Percentiles rank a stretch among this genome's conserved stretches.
Evolutionary conservation across 768 basidiomycete genomes (phyloP).

Genomic region (Kwoniella bestiolae): DNA sequence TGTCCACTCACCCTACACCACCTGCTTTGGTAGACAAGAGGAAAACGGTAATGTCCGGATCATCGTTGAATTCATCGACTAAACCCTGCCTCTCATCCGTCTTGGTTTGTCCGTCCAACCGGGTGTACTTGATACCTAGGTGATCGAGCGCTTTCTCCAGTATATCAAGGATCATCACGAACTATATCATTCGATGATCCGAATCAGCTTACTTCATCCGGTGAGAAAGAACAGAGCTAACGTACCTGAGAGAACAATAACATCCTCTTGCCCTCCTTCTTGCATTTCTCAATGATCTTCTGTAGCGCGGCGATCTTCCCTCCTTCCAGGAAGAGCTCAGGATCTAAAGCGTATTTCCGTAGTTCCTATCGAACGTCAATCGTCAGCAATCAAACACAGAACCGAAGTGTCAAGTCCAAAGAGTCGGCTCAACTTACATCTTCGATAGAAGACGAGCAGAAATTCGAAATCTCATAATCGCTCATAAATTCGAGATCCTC

Average conservation of each 20-base stretch:
- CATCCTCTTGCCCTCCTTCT: conserved; percentile 73
- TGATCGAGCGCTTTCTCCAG: conserved; percentile 79
- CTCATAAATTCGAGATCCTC: conserved; percentile 99
- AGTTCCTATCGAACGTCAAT: conserved; percentile 56
- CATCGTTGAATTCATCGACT: conserved; percentile 93
- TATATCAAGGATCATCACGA: conserved; percentile 94
- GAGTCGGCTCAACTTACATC: conserved; percentile 64
- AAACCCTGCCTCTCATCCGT: conserved; percentile 91
- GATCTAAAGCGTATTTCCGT: conserved; percentile 70
- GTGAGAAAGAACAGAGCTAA: conserved; percentile 1
- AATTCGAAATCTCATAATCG: conserved; percentile 89
- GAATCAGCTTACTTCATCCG: neutral
- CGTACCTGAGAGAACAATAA: conserved; percentile 92
- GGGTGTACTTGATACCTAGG: conserved; percentile 71
- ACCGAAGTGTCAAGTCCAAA: too few relatives aligned
- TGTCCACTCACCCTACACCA: conserved; percentile 56
- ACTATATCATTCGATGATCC: conserved; percentile 78
- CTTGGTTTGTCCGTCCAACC: conserved; percentile 89
- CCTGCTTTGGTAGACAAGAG: conserved; percentile 87
- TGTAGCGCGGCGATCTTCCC: conserved; percentile 82
- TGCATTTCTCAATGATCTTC: conserved; percentile 71
- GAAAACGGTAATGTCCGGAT: conserved; percentile 84
- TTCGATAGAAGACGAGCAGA: conserved; percentile 72
- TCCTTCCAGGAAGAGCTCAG: conserved; percentile 78
- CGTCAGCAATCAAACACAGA: conserved; percentile 3